Evolutionary conservation across 306 rosid species (phyloP).

Genomic region (cucumber (Cucumis sativus)): Cucumber_9930_V3 NC_026655.2:985501-986000

Average conservation of each 20-base stretch:
- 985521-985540: slow-evolving; percentile 64
- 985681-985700: background rate
- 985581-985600: background rate
- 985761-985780: background rate
- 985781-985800: background rate
- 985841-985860: too few relatives aligned
- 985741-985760: background rate
- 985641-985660: slow-evolving; percentile 23
- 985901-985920: too few relatives aligned
- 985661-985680: slow-evolving; percentile 30
- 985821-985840: too few relatives aligned
- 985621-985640: slow-evolving; percentile 49
- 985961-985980: too few relatives aligned
- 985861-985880: too few relatives aligned
- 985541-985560: background rate
- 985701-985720: background rate
- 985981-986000: too few relatives aligned
- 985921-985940: too few relatives aligned
- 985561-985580: background rate
- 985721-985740: background rate
- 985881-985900: too few relatives aligned
- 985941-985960: too few relatives aligned
- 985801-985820: too few relatives aligned
- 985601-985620: background rate
- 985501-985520: slow-evolving; percentile 73